These are phyloP conservation scores for Phalaenopsis equestris DNA, from an alignment of 106 monocot species.

Conservation along the genomic window DNA sequence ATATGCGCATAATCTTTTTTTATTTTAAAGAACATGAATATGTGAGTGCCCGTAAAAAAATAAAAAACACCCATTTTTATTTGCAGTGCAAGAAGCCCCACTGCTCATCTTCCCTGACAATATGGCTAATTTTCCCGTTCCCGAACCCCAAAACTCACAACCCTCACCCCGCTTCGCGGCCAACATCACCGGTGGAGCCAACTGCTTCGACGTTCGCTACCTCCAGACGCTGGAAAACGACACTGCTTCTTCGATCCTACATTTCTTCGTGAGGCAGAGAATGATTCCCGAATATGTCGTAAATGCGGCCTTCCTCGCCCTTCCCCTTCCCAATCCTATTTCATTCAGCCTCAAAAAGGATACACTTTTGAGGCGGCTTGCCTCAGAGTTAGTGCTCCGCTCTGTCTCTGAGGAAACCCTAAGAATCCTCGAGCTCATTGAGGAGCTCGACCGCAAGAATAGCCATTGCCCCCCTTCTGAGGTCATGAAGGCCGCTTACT, in stretches of 20 bases:
- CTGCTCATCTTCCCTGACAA: too few relatives aligned
- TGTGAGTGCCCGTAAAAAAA: too few relatives aligned
- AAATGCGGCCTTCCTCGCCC: slow-evolving; percentile 2
- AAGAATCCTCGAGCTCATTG: not conserved
- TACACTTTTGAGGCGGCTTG: not conserved
- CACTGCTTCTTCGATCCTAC: not conserved
- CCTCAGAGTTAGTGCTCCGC: not conserved
- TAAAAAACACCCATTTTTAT: too few relatives aligned
- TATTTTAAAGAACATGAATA: too few relatives aligned
- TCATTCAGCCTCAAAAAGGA: not conserved
- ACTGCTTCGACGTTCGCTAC: not conserved
- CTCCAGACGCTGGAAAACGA: not conserved
- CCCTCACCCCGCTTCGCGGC: not conserved
- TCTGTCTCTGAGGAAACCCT: slow-evolving; percentile 7
- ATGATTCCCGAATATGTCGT: not conserved
- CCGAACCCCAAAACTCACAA: not conserved
- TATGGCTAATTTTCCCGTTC: not conserved
- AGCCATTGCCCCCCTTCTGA: not conserved
- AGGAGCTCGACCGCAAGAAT: slow-evolving; percentile 11
- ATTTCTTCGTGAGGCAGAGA: not conserved
- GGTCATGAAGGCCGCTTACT: slow-evolving; percentile 6
- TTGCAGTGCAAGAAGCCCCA: too few relatives aligned
- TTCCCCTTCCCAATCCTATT: not conserved
- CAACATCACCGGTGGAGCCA: not conserved
- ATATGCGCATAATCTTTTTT: too few relatives aligned